These are phyloP conservation scores for Tulasnella sp. DNA, from an alignment of 768 basidiomycete genomes.

Conservation along the genomic window DNA sequence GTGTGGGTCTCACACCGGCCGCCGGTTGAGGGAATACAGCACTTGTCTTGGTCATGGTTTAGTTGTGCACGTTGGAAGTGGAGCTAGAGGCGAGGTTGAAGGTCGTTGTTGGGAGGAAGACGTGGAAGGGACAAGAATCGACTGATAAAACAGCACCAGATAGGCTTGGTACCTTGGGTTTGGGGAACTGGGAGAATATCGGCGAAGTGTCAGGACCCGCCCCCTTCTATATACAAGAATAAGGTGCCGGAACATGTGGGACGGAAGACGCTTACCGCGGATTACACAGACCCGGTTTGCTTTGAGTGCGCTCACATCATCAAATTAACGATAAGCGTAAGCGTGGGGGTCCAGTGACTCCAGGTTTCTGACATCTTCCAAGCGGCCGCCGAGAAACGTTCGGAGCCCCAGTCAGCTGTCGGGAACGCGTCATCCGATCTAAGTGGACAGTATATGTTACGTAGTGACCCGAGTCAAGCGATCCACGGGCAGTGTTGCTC, in stretches of 20 bases:
- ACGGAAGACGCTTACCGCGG: neutral
- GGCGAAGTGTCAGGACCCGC: neutral
- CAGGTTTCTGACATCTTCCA: neutral
- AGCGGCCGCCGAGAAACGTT: neutral
- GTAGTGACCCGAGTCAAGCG: neutral
- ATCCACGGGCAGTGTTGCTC: neutral
- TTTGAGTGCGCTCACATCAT: neutral
- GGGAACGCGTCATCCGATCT: neutral
- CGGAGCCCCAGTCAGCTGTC: neutral
- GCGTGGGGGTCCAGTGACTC: neutral
- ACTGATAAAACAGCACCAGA: neutral
- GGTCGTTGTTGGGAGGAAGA: neutral
- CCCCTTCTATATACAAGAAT: neutral
- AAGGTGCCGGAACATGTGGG: neutral
- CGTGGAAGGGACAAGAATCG: neutral
- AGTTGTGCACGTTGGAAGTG: neutral
- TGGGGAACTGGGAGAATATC: neutral
- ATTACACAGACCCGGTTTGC: neutral
- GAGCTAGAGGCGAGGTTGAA: neutral
- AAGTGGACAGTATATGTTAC: neutral
- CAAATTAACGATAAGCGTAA: neutral
- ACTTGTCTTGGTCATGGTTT: conserved; percentile 1
- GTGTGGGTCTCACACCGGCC: conserved; percentile 45
- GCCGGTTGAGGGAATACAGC: conserved; percentile 50
- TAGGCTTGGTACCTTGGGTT: neutral